Conservation (phyloP, 1,284 basidiomycete genomes). For the Heliocybe sulcata region DNA sequence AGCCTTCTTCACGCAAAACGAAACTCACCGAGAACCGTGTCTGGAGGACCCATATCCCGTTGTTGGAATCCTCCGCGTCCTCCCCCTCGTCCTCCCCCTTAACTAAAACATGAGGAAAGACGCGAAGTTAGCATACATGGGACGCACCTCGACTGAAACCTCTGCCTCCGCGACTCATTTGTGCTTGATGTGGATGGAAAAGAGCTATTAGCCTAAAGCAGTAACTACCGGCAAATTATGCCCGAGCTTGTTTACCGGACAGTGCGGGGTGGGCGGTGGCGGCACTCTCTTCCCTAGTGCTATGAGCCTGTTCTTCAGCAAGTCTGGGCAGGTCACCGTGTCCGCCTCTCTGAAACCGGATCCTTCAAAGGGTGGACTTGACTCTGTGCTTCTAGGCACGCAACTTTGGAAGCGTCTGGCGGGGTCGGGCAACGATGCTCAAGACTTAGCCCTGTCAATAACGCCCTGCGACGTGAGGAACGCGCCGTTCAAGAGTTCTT, state of each 20-base stretch:
- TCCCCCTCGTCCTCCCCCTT: constrained; percentile 40
- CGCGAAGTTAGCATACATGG: background rate
- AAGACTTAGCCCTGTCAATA: background rate
- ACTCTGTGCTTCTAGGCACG: constrained; percentile 5
- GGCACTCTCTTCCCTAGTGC: background rate
- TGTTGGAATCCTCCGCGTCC: constrained; percentile 65
- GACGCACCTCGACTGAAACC: constrained; percentile 1
- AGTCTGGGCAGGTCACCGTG: background rate
- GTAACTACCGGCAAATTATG: background rate
- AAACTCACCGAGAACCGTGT: constrained; percentile 68
- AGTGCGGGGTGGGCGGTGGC: too few species aligned
- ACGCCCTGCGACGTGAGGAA: background rate
- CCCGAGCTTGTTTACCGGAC: background rate
- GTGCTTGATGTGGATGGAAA: background rate
- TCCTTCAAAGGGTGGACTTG: background rate
- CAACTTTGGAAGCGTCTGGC: constrained; percentile 1
- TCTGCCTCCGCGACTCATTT: constrained; percentile 5
- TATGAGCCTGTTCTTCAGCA: background rate
- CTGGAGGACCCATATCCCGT: constrained; percentile 77
- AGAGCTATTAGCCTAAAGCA: background rate
- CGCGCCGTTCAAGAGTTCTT: background rate
- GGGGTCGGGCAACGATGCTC: background rate
- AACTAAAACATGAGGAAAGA: background rate
- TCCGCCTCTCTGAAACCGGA: background rate
- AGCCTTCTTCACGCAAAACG: constrained; percentile 2